These are phyloP conservation scores for Austropuccinia psidii DNA, from an alignment of 1,284 basidiomycete genomes.

Conservation along the genomic window DNA sequence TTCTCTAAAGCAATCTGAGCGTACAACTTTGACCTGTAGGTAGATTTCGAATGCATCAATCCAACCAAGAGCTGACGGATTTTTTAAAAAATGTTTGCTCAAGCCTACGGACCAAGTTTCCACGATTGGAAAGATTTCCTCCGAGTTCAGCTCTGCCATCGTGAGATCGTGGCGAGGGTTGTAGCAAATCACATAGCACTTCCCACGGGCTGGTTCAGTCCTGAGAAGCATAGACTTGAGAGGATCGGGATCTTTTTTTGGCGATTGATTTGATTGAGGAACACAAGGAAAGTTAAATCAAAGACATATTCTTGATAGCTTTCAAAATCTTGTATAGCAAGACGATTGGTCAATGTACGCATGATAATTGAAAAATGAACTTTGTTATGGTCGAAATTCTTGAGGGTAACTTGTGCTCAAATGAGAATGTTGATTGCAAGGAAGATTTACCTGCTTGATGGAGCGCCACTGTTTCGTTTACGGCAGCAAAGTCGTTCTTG, in stretches of 20 bases:
- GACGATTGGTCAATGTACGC: no score
- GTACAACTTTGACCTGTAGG: slow-evolving; percentile 42
- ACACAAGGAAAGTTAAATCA: slow-evolving; percentile 37
- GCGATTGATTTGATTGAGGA: slow-evolving; percentile 37
- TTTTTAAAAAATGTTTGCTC: no score
- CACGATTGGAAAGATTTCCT: slow-evolving; percentile 64
- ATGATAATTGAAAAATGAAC: no score
- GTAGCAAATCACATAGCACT: slow-evolving; percentile 83
- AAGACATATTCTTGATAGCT: slow-evolving; percentile 44
- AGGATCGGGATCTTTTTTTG: slow-evolving; percentile 8
- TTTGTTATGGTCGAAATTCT: no score
- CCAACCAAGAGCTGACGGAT: slow-evolving; percentile 11
- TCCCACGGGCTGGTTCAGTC: slow-evolving; percentile 66
- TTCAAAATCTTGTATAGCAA: background rate
- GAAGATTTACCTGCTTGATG: slow-evolving; percentile 25
- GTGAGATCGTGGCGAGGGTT: slow-evolving; percentile 86
- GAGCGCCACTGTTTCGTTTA: slow-evolving; percentile 54
- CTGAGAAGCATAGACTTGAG: slow-evolving; percentile 53
- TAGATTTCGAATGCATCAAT: no score
- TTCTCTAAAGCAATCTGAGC: slow-evolving; percentile 43
- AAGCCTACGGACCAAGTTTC: slow-evolving; percentile 64
- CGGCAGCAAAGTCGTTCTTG: slow-evolving; percentile 77
- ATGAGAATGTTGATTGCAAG: background rate
- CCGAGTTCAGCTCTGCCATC: slow-evolving; percentile 61
- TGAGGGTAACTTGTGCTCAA: no score